Evolutionary conservation across 495 filamentous ascomycete genomes (phyloP).

Genomic region (Daldinia bambusicola): DNA sequence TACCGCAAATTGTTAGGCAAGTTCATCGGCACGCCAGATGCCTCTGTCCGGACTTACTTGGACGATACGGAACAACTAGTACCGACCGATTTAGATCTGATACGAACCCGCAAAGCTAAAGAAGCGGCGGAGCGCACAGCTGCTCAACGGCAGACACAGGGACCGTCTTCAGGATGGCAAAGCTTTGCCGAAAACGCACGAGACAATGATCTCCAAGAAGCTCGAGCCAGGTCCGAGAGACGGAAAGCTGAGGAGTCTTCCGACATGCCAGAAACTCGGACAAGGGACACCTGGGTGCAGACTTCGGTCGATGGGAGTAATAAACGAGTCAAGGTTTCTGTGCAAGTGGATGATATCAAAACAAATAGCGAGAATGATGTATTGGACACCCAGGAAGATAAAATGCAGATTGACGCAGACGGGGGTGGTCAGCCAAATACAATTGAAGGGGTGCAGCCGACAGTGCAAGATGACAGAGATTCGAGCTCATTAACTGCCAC

Average conservation of each 20-base stretch:
- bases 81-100: slow-evolving; percentile 78
- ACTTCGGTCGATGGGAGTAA: slow-evolving; percentile 51
- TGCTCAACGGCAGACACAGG: slow-evolving; percentile 15
- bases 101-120: slow-evolving; percentile 44
- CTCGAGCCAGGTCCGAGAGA: slow-evolving; percentile 26
- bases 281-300: slow-evolving; percentile 48
- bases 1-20: slow-evolving; percentile 87
- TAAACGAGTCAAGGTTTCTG: slow-evolving; percentile 57
- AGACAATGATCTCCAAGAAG: slow-evolving; percentile 37
- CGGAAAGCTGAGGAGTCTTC: slow-evolving; percentile 45
- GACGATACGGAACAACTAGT: slow-evolving; percentile 84
- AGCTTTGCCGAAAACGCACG: slow-evolving; percentile 34
- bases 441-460: slow-evolving; percentile 14
- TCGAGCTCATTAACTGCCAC: slow-evolving; percentile 26
- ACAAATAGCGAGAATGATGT: slow-evolving; percentile 23
- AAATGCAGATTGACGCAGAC: slow-evolving; percentile 25
- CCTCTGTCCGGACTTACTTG: slow-evolving; percentile 73
- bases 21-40: slow-evolving; percentile 64
- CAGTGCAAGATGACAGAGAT: slow-evolving; percentile 15
- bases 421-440: slow-evolving; percentile 10
- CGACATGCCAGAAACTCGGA: slow-evolving; percentile 24
- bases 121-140: slow-evolving; percentile 31
- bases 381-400: slow-evolving; percentile 19
- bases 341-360: slow-evolving; percentile 40
- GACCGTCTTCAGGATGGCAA: slow-evolving; percentile 33